phyloP scores from a whole-genome alignment of 75 land plant species.

The Pinus albicaulis region DNA sequence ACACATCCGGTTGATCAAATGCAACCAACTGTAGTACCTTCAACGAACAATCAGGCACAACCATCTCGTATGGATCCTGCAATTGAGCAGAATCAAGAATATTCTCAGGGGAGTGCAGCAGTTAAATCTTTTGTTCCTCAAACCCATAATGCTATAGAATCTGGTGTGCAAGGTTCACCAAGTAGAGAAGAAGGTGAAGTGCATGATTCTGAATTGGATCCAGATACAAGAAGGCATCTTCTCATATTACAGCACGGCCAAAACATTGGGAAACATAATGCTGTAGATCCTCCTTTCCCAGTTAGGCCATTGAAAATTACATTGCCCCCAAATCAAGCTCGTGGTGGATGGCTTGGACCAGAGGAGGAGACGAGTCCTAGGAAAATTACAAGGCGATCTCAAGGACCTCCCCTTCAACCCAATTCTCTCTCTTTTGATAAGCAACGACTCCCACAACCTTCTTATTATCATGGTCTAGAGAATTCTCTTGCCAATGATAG shows the following conservation, averaged over 20 bases:
- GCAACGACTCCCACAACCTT: slow-evolving; percentile 21
- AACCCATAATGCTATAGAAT: slow-evolving; percentile 5
- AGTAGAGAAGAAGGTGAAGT: slow-evolving; percentile 49
- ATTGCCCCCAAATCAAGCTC: slow-evolving; percentile 20
- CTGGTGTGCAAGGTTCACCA: slow-evolving; percentile 24
- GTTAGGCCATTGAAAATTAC: slow-evolving; percentile 7
- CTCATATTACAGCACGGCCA: slow-evolving; percentile 51
- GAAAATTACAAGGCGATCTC: slow-evolving; percentile 22
- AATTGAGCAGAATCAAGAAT: slow-evolving; percentile 6
- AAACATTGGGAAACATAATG: slow-evolving; percentile 19
- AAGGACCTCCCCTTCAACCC: slow-evolving; percentile 30
- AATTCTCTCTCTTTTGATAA: slow-evolving; percentile 37
- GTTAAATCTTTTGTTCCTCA: slow-evolving; percentile 2
- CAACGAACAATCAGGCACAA: not conserved
- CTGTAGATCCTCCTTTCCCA: slow-evolving; percentile 6
- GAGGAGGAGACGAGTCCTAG: slow-evolving; percentile 50
- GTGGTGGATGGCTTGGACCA: slow-evolving; percentile 42
- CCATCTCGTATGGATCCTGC: not conserved
- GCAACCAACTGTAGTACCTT: not conserved
- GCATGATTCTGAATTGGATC: slow-evolving; percentile 46
- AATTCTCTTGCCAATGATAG: slow-evolving; percentile 8
- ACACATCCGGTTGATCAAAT: not conserved
- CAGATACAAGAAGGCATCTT: slow-evolving; percentile 51
- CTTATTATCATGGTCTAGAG: slow-evolving; percentile 17
- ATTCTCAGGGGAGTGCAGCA: slow-evolving; percentile 1